phyloP scores from a whole-genome alignment of 371 early-diverging fungal genomes.

The Apophysomyces trapeziformis region DNA sequence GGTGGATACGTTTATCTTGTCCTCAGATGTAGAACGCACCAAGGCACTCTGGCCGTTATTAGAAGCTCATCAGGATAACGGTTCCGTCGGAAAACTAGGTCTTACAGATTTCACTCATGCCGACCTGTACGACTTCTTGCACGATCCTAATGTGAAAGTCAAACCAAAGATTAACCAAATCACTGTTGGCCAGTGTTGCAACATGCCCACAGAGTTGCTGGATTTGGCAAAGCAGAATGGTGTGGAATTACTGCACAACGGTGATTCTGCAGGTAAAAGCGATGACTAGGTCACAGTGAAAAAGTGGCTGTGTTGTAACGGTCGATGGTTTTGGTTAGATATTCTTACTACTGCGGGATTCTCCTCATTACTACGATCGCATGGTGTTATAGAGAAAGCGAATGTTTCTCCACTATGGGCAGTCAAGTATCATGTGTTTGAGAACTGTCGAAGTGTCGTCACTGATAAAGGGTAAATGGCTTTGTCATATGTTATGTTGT shows the following conservation, averaged over 20 bases:
- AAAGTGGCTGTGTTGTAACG: background rate
- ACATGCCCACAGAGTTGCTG: constrained; percentile 52
- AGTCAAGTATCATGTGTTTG: constrained; percentile 62
- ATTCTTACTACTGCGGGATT: constrained; percentile 41
- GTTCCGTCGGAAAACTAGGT: constrained; percentile 25
- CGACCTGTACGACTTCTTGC: constrained; percentile 27
- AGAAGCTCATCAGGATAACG: constrained; percentile 27
- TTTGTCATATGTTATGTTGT: background rate
- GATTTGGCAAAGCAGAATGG: constrained; percentile 45
- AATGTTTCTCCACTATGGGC: constrained; percentile 47
- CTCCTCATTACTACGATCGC: constrained; percentile 36
- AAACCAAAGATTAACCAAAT: constrained; percentile 42
- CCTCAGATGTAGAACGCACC: constrained; percentile 28
- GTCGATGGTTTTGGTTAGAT: constrained; percentile 24
- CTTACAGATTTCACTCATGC: constrained; percentile 28
- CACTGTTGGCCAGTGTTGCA: constrained; percentile 53
- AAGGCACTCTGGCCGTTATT: constrained; percentile 44
- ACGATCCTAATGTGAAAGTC: constrained; percentile 21
- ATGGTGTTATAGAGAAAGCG: constrained; percentile 20
- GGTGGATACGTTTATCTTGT: constrained; percentile 56
- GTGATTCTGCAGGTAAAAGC: constrained; percentile 51
- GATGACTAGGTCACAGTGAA: background rate
- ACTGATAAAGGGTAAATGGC: constrained; percentile 58
- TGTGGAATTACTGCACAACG: constrained; percentile 56
- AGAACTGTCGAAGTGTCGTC: constrained; percentile 51